These are phyloP conservation scores for Clitopilus passeckerianus DNA, from an alignment of 768 basidiomycete species.

Conservation along the genomic window DNA sequence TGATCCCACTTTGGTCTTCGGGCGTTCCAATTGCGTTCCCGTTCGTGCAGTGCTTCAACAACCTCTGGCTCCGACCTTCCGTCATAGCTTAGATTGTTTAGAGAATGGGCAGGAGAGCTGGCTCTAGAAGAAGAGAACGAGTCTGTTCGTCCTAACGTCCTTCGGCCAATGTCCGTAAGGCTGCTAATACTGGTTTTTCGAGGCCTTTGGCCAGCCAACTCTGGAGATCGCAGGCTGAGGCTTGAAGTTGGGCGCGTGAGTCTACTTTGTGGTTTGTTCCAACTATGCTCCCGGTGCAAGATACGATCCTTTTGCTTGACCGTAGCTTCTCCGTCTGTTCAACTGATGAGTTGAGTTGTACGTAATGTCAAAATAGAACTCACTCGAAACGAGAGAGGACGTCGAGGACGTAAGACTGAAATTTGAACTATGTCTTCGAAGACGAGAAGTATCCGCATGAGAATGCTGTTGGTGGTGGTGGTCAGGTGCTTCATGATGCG, in stretches of 20 bases:
- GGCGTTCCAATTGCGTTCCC: constrained; percentile 70
- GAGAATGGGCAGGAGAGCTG: constrained; percentile 37
- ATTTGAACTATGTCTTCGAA: constrained; percentile 7
- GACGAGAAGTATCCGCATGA: constrained; percentile 5
- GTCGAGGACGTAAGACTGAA: neutral
- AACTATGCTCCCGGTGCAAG: constrained; percentile 46
- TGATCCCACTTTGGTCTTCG: constrained; percentile 53
- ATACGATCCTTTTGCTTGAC: constrained; percentile 40
- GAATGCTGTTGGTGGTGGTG: constrained; percentile 11
- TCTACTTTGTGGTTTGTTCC: constrained; percentile 43
- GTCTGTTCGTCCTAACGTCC: constrained; percentile 1
- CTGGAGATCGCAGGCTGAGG: constrained; percentile 30
- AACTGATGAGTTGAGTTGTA: too few relatives aligned
- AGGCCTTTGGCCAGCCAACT: neutral
- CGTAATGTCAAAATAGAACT: neutral
- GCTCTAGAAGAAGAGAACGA: constrained; percentile 24
- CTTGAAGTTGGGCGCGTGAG: constrained; percentile 38
- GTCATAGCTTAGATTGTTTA: constrained; percentile 19
- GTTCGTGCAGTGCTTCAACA: constrained; percentile 25
- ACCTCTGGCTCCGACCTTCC: constrained; percentile 23
- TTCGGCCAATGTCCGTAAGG: constrained; percentile 2
- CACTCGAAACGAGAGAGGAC: neutral
- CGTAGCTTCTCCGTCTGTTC: neutral
- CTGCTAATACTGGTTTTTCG: constrained; percentile 1
- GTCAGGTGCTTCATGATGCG: constrained; percentile 15